Percentiles rank a stretch among this genome's conserved stretches.
Evolutionary conservation across 169 alveolate species (phyloP).

Genomic region (Cryptosporidium sp.): DNA sequence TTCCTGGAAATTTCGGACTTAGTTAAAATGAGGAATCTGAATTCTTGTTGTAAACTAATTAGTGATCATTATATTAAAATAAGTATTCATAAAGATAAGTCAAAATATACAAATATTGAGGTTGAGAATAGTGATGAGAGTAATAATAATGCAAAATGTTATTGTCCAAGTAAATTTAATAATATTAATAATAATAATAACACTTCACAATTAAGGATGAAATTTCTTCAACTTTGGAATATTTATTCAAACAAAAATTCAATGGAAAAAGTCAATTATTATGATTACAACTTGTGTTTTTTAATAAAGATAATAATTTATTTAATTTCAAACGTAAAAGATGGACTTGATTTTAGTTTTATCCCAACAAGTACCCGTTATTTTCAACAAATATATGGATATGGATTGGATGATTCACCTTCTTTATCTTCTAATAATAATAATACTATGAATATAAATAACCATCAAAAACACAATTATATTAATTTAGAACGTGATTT

Average conservation of each 20-base stretch:
- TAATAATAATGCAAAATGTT: background rate
- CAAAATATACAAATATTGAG: background rate
- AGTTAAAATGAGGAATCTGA: constrained; percentile 29
- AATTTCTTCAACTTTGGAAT: constrained; percentile 64
- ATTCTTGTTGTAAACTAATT: constrained; percentile 34
- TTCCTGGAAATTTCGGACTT: constrained; percentile 43
- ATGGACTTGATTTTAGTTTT: constrained; percentile 1
- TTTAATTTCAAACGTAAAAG: constrained; percentile 12
- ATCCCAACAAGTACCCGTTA: background rate
- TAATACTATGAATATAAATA: too few relatives aligned
- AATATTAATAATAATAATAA: background rate
- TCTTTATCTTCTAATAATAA: background rate
- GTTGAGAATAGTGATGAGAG: background rate
- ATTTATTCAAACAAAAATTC: constrained; percentile 40
- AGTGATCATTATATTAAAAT: constrained; percentile 42
- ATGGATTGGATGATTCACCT: background rate
- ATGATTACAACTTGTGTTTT: constrained; percentile 7
- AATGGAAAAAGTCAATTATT: constrained; percentile 40
- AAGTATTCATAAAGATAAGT: constrained; percentile 43
- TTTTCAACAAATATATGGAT: background rate
- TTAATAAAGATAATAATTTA: constrained; percentile 9
- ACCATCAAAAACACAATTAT: background rate
- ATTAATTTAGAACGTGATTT: background rate
- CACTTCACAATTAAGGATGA: constrained; percentile 38
- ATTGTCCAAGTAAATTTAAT: background rate